Evolutionary conservation across 2,329 filamentous ascomycete species (phyloP), one percentile per base, ranked within the genome.

Genomic region (Penicillium sp.): DNA sequence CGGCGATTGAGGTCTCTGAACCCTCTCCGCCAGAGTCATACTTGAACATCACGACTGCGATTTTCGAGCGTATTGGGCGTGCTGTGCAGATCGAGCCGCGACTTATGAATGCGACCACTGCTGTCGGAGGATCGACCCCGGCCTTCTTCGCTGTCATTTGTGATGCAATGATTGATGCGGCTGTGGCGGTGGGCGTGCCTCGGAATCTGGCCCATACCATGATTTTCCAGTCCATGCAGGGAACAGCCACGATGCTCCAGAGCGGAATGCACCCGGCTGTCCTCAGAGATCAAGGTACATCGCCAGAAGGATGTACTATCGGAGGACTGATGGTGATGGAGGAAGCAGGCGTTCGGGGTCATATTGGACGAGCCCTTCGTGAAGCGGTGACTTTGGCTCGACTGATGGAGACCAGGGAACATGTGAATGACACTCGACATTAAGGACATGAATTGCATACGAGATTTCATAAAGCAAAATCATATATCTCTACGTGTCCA

Each of bases 251-350:
- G 0, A 74, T 89, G 74, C 80, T 89, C 28, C 76, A 85, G 56
- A 79, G 78, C 56, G 85, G 85, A 14, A 83, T 87, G 71, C 85
- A 87, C 73, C 86, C 86, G 1, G 84, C 85, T 8, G 71, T 86
- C 40, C 71, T 88, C 45, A 79, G 82, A 65, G 86, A 88, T 62
- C 86, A 87, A 74, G 84, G 87, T 0, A 82, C 80, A 11, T 87
- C 85, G 5, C 85, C 86, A 0, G 86, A 85, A 38, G 86, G 86
- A 0, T 88, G 85, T 71, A 88, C 86, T 10, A 86, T 87, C 68
- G 85, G 83, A 1, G 86, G 86, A 0, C 69, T 88, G 63, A 75
- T 87, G 72, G 84, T 85, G 25, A 73, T 89, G 38, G 85, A 87
- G 72, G 85, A 87, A 67, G 83, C 81, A 1, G 79, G 78, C 1